These are phyloP conservation scores for Elasticomyces elasticus DNA, from an alignment of 495 filamentous ascomycete genomes.

Conservation along the genomic window DNA sequence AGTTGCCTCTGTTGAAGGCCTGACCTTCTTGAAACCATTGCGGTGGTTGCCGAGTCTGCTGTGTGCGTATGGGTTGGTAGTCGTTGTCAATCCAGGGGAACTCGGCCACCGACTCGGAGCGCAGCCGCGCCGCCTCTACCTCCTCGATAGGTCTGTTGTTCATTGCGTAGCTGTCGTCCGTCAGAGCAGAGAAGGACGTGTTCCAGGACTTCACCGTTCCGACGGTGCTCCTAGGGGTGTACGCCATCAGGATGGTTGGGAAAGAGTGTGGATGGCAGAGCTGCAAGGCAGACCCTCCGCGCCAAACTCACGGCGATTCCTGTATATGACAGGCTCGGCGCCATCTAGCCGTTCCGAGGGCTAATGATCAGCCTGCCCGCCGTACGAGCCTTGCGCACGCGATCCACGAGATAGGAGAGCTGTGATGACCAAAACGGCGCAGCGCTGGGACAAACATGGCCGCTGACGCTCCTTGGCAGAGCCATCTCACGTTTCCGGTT, in stretches of 20 bases:
- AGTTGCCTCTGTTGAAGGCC: conserved; percentile 13
- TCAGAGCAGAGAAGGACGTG: conserved; percentile 11
- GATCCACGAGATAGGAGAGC: conserved; percentile 1
- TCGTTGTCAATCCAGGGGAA: conserved; percentile 20
- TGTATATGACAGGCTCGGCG: conserved; percentile 2
- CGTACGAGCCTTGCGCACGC: conserved; percentile 2
- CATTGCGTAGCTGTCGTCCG: conserved; percentile 14
- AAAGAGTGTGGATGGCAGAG: not conserved
- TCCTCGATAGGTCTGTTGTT: conserved; percentile 17
- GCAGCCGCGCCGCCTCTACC: conserved; percentile 16
- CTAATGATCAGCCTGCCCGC: not conserved
- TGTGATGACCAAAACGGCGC: not conserved
- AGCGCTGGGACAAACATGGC: conserved; percentile 1
- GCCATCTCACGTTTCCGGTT: conserved; percentile 2
- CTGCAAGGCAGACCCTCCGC: not conserved
- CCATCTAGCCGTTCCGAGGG: not conserved
- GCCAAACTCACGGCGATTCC: not conserved
- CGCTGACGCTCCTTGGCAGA: conserved; percentile 1
- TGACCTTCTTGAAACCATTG: conserved; percentile 20
- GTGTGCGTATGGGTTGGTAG: conserved; percentile 18
- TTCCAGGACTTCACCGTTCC: conserved; percentile 22
- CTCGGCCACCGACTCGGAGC: conserved; percentile 19
- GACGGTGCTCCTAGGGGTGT: conserved; percentile 19
- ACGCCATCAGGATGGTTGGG: conserved; percentile 5
- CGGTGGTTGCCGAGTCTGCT: conserved; percentile 7